Conservation (phyloP, 345 rosid genomes). For the Salix exigua region DNA sequence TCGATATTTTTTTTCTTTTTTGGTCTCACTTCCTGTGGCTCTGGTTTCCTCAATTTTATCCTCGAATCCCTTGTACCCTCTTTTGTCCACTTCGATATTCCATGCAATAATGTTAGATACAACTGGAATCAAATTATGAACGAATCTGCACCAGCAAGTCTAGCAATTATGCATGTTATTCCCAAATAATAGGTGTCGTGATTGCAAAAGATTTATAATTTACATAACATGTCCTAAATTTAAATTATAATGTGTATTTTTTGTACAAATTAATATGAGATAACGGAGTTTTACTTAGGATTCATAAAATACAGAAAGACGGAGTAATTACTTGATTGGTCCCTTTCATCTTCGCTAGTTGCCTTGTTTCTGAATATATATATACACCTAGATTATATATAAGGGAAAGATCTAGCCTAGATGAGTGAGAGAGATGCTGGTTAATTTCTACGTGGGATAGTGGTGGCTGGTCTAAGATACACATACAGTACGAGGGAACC, state of each 20-base stretch:
- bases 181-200: too few relatives aligned
- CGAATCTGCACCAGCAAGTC: background rate
- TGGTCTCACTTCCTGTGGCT: background rate
- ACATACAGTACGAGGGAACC: background rate
- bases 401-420: background rate
- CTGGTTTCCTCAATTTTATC: background rate
- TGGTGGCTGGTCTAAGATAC: background rate
- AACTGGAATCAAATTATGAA: background rate
- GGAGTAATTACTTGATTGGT: background rate
- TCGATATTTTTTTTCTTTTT: background rate
- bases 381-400: too few relatives aligned
- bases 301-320: too few relatives aligned
- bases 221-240: too few relatives aligned
- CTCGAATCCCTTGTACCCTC: background rate
- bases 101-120: background rate
- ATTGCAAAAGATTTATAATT: too few relatives aligned
- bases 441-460: background rate
- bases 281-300: too few relatives aligned
- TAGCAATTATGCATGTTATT: background rate
- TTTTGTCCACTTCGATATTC: background rate
- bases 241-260: fast-evolving
- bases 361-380: too few relatives aligned
- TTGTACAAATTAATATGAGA: too few relatives aligned
- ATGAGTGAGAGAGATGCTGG: background rate
- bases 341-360: background rate